Percentiles rank a stretch among this genome's conserved stretches.
Evolutionary conservation across 768 basidiomycete species (phyloP).

Genomic region (Termitomyces heimii): DNA sequence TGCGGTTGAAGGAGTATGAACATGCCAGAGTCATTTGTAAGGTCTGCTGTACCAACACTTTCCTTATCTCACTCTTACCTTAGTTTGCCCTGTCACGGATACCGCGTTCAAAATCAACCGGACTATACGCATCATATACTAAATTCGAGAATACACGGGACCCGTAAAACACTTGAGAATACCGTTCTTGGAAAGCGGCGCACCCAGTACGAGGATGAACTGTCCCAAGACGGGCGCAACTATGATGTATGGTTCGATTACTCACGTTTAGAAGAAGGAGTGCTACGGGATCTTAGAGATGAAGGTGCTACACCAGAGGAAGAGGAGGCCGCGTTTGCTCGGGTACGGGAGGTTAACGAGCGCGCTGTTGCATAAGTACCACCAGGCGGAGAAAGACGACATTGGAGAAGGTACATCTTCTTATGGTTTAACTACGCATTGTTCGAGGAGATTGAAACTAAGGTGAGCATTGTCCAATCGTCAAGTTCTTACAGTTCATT

Average conservation of each 20-base stretch:
- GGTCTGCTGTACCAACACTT: constrained; percentile 36
- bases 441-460: constrained; percentile 94
- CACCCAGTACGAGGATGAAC: constrained; percentile 97
- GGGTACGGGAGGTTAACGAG: constrained; percentile 93
- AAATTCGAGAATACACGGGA: constrained; percentile 98
- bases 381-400: constrained; percentile 87
- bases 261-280: constrained; percentile 86
- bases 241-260: constrained; percentile 99
- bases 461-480: constrained; percentile 41
- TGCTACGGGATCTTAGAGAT: constrained; percentile 66
- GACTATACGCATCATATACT: constrained; percentile 88
- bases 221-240: constrained; percentile 85
- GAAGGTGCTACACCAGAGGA: constrained; percentile 73
- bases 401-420: constrained; percentile 88
- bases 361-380: constrained; percentile 94
- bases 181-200: constrained; percentile 97
- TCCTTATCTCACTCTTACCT: background rate
- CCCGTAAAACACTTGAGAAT: constrained; percentile 78
- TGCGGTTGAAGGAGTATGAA: constrained; percentile 91
- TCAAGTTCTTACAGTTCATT: background rate
- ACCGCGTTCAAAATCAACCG: constrained; percentile 85
- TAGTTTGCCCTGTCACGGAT: constrained; percentile 92
- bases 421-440: constrained; percentile 94
- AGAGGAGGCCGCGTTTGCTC: constrained; percentile 48
- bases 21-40: constrained; percentile 97